These are phyloP conservation scores for Antrodiella citrinella DNA, from an alignment of 768 basidiomycete species.

Conservation along the genomic window DNA sequence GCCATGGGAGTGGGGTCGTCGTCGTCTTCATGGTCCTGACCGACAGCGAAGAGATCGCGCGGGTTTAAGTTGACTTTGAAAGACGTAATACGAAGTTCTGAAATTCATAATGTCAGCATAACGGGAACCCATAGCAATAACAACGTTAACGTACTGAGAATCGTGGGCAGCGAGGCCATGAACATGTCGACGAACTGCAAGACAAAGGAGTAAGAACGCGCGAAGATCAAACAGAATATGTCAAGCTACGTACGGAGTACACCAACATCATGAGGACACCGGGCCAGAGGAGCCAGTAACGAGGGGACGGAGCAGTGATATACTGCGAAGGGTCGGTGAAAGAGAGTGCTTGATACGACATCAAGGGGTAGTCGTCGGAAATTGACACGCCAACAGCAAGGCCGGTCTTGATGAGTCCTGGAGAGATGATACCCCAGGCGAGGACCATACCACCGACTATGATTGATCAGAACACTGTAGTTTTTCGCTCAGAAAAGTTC, in stretches of 20 bases:
- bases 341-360: slow-evolving; percentile 37
- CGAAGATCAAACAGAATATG: not conserved
- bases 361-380: slow-evolving; percentile 34
- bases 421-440: slow-evolving; percentile 57
- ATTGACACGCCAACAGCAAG: slow-evolving; percentile 34
- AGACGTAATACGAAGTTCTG: not conserved
- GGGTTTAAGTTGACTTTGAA: slow-evolving; percentile 8
- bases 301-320: slow-evolving; percentile 38
- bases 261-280: slow-evolving; percentile 55
- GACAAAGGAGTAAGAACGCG: not conserved
- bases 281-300: slow-evolving; percentile 59
- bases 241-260: slow-evolving; percentile 30
- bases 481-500: not conserved
- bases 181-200: slow-evolving; percentile 38
- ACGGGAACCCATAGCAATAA: slow-evolving; percentile 3
- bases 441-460: slow-evolving; percentile 45
- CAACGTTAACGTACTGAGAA: slow-evolving; percentile 20
- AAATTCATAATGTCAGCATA: not conserved
- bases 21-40: slow-evolving; percentile 29
- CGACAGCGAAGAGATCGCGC: slow-evolving; percentile 15
- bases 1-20: slow-evolving; percentile 43
- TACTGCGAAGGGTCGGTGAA: slow-evolving; percentile 36
- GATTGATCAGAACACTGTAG: slow-evolving; percentile 4
- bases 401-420: slow-evolving; percentile 44
- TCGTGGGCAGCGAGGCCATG: slow-evolving; percentile 31